Evolutionary conservation across 192 early-diverging fungal species (phyloP), one percentile per base, ranked within the genome.

Genomic region (Glomus cerebriforme): DNA sequence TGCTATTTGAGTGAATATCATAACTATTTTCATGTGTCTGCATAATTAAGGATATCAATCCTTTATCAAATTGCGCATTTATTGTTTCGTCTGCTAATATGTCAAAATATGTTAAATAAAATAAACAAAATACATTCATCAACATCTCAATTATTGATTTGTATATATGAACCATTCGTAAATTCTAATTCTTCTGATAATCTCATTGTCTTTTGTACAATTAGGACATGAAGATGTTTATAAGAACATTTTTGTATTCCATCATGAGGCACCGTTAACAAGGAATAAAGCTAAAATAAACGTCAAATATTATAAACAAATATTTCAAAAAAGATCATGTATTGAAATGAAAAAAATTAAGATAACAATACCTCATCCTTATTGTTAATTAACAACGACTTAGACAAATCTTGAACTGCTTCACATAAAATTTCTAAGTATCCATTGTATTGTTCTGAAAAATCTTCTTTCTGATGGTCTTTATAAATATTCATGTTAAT

Each of bases 111-210:
- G 62, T 24, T 63, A 29, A 63, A 13, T 13, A 62, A 17, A 27
- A 60, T 60, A 60, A 62, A 62, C 12, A 13, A 10, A 17, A 49
- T 49, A 49, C 13, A 49, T 54, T 19, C 2, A 54, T 8, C 10
- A 31, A 32, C 1, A 27, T 32, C 17, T 27, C 26, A 29, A 7
- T 22, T 10, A 37, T 39, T 39, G 68, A 24, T 45, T 13, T 37
- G 63, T 43, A 69, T 79, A 87, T 78, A 72, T 27, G 49, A 45
- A 31, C 39, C 76, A 24, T 31, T 49, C 32, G 45, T 80, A 59
- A 88, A 81, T 66, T 88, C 87, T 3, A 84, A 60, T 45, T 79
- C 26, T 54, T 85, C 80, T 24, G 87, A 79, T 22, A 85, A 69
- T n/a, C 69, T 63, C 26, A 82, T 59, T 3, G 78, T 81, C 17